Evolutionary conservation across 345 rosid species (phyloP), one percentile per base, ranked within the genome.

Genomic region (Noccaea bulbosa): DNA sequence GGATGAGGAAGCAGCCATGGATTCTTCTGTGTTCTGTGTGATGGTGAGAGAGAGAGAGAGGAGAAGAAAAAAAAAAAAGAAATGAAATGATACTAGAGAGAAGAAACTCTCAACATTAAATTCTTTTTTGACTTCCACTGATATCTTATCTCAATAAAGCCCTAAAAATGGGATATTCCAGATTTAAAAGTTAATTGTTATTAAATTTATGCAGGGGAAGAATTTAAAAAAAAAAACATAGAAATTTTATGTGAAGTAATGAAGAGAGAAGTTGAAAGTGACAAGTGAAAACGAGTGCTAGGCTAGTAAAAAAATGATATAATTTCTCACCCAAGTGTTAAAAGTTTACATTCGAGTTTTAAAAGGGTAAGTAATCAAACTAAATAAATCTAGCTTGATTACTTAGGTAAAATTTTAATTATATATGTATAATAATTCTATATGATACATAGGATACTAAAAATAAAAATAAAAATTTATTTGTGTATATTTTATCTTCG

Each of bases 1-100:
- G 43, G 95, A 87, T 20, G 95, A 81, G 44, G 92, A 77, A 35
- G 85, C 89, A 90, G 88, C 84, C 83, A 74, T 84, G 79, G 78
- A 75, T 75, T 75, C 50, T 74, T 74, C 57, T 60, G 24, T 61
- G 68, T 60, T 74, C 50, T 74, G 46, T 74, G 65, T 75, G 78
- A 75, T 68, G 69, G 74, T 62, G 65, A 69, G 78, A 75, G 74
- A 75, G 69, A 74, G 63, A 68, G 55, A 58, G 48, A 46, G 11
- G 8, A 27, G 34, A 74, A 14, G 39, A 11, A 53, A 60, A 65
- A 59, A 65, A 59, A 75, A 56, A 54, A 55, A 59, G 46, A 70
- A 62, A 63, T 38, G 55, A 76, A 76, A 70, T 76, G 61, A 40
- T 56, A 56, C 27, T 56, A 76, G 71, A 56, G 67, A 70, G 67